Base-by-base conservation (phyloP, 305 asterid species). In the Fraxinus floribunda region DNA sequence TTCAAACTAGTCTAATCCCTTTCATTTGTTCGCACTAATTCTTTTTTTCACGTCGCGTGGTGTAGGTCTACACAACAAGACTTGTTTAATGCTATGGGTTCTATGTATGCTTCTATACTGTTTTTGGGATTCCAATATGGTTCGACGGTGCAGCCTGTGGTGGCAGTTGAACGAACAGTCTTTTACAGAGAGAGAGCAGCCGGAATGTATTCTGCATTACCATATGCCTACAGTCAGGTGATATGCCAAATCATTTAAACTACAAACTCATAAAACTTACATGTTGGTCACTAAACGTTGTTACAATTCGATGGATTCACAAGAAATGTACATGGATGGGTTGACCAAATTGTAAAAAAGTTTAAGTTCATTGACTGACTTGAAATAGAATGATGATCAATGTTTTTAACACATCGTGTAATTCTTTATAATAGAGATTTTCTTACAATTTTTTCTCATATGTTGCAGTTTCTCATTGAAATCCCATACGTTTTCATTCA, bases 131-230 rank as follows among this genome's bases (percentile, higher is more conserved):
- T 87, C 76, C 91, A 90, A 80, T 87, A 91, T 38, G 78, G 92
- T 38, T 90, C 92, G 0, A 76, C 91, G 8, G 91, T 90, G 1
- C 93, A 91, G 30, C 92, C 93, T 0, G 95, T 91, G 75, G 91
- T 90, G 80, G 89, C 93, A 1, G 82, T 90, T 18, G 95, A 91
- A 80, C 79, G 95, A 77, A 90, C 93, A 1, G 92, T 90, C 44
- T 90, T 90, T 76, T 91, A 90, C 81, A 83, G 93, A 89, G 95
- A 91, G 75, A 90, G 85, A 83, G 95, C 95, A 36, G 93, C 93
- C 0, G 93, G 95, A 77, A 91, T 90, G 93, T 91, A 91, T 78
- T 90, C 95, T 5, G 90, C 95, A 16, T 80, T 89, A 44, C 93
- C 93, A 8, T 91, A 90, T 76, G 92, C 95, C 46, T 89, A 85